Conservation (phyloP, 2,329 filamentous ascomycete genomes). For the Pyricularia sp. region DNA sequence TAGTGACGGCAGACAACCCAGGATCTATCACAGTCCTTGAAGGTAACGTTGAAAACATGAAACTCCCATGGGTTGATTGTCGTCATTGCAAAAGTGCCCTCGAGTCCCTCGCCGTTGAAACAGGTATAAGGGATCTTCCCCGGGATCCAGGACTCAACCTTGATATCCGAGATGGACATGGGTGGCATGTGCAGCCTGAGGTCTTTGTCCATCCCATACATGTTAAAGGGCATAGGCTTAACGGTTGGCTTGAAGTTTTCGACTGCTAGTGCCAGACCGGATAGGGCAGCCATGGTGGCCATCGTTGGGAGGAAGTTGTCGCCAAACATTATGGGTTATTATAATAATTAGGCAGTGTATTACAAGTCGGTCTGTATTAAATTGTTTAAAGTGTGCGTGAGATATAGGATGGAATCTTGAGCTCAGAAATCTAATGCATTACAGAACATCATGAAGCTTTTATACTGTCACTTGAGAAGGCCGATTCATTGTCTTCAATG, state of each 20-base stretch:
- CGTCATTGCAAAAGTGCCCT: neutral
- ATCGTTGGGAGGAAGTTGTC: neutral
- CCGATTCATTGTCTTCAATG: neutral
- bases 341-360: neutral
- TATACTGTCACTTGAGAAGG: neutral
- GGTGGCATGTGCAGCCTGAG: neutral
- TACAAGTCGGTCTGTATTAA: neutral
- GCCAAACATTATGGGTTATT: neutral
- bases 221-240: neutral
- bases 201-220: neutral
- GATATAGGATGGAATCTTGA: neutral
- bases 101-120: neutral
- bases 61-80: neutral
- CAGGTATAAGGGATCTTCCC: neutral
- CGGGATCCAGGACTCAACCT: neutral
- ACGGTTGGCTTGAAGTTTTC: neutral
- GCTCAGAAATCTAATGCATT: neutral
- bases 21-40: conserved; percentile 1
- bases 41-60: neutral
- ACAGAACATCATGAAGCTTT: neutral
- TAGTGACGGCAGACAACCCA: conserved; percentile 1
- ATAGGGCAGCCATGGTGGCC: neutral
- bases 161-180: neutral
- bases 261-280: neutral
- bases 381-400: neutral